Percentiles rank a stretch among this genome's conserved stretches.
phyloP scores from a whole-genome alignment of 768 basidiomycete genomes.

The Phlebiopsis flavidoalba region DNA sequence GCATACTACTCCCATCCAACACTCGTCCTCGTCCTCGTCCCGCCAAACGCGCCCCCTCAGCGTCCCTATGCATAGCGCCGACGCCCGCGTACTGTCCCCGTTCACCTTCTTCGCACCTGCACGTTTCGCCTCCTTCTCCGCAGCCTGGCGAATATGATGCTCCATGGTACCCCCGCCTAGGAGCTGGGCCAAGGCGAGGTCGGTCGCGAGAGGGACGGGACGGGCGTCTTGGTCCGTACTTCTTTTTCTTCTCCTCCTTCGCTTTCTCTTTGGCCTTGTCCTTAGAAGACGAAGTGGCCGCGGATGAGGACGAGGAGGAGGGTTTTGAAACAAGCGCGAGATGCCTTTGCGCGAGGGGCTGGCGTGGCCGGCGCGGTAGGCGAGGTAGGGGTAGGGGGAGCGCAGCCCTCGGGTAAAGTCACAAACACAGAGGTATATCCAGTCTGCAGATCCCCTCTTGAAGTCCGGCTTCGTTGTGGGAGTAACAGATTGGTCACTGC shows the following conservation, averaged over 20 bases:
- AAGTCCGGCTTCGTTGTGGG: slow-evolving; percentile 7
- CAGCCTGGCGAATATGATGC: slow-evolving; percentile 12
- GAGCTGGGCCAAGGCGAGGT: slow-evolving; percentile 16
- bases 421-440: slow-evolving; percentile 12
- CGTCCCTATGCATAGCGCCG: slow-evolving; percentile 1
- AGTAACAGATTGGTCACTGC: slow-evolving; percentile 6
- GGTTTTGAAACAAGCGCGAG: not conserved
- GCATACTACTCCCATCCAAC: slow-evolving; percentile 12
- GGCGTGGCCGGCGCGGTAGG: not conserved
- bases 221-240: slow-evolving; percentile 2
- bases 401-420: not conserved
- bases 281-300: not conserved
- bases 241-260: slow-evolving; percentile 3
- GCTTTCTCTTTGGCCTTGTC: not conserved
- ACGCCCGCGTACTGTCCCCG: slow-evolving; percentile 10
- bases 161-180: slow-evolving; percentile 12
- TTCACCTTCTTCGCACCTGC: slow-evolving; percentile 5
- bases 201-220: slow-evolving; percentile 8
- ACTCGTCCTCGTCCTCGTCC: slow-evolving; percentile 12
- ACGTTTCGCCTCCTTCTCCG: slow-evolving; percentile 7
- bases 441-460: slow-evolving; percentile 2
- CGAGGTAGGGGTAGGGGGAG: not conserved
- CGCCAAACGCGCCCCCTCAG: slow-evolving; percentile 11
- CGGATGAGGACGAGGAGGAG: no score
- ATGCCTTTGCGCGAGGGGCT: not conserved